These are phyloP conservation scores for Hyaloscypha hepaticicola DNA, from an alignment of 495 filamentous ascomycete species.

Conservation along the genomic window DNA sequence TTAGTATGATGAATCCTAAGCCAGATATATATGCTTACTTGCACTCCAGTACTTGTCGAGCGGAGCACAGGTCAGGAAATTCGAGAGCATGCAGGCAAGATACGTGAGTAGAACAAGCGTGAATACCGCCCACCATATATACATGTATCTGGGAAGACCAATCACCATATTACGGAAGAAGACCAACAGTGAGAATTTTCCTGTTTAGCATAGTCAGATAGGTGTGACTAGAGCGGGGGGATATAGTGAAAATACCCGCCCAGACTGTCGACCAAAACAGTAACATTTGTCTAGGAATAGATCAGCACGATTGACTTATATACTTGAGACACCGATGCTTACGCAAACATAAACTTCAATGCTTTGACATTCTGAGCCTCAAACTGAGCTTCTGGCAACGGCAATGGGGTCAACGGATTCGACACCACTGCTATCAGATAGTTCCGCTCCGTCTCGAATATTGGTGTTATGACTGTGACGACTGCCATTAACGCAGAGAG, in stretches of 20 bases:
- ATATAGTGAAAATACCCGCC: conserved; percentile 17
- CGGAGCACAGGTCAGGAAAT: conserved; percentile 23
- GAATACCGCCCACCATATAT: conserved; percentile 24
- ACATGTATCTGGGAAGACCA: conserved; percentile 26
- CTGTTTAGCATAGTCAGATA: background rate
- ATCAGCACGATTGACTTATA: background rate
- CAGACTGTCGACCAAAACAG: conserved; percentile 27
- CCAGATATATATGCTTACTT: conserved; percentile 10
- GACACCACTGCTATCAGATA: conserved; percentile 14
- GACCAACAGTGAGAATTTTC: conserved; percentile 27
- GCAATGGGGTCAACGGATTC: conserved; percentile 17
- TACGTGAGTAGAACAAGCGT: conserved; percentile 20
- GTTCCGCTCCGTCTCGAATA: conserved; percentile 4
- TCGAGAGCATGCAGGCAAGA: conserved; percentile 24
- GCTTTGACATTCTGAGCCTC: conserved; percentile 10
- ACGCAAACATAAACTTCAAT: conserved; percentile 31
- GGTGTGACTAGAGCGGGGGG: background rate
- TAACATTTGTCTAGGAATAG: conserved; percentile 21
- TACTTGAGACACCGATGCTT: background rate
- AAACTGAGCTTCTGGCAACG: conserved; percentile 17
- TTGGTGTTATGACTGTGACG: conserved; percentile 10
- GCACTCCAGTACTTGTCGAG: conserved; percentile 25
- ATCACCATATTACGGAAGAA: conserved; percentile 22
- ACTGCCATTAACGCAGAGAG: conserved; percentile 15
- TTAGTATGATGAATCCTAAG: background rate